Evolutionary conservation across 345 rosid species (phyloP).

Genomic region (Salix udensis): DNA sequence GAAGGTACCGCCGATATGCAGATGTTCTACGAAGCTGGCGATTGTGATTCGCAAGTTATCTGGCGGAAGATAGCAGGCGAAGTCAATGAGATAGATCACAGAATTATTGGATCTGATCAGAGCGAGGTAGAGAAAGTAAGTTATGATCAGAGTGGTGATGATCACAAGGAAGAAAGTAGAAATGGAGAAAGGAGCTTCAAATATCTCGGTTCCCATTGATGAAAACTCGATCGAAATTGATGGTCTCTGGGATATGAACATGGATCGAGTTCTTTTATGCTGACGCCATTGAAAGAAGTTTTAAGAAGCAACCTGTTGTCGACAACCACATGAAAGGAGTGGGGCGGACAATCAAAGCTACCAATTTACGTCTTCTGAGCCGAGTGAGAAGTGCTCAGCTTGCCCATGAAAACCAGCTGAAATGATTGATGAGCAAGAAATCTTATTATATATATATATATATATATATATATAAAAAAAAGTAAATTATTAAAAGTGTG

Average conservation of each 20-base stretch:
- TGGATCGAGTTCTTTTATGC: background rate
- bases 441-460: too few relatives aligned
- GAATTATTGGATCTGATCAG: conserved; percentile 18
- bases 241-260: background rate
- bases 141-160: conserved; percentile 2
- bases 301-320: background rate
- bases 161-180: conserved; percentile 16
- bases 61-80: conserved; percentile 47
- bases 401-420: too few relatives aligned
- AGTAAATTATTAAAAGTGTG: too few relatives aligned
- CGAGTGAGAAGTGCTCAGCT: too few relatives aligned
- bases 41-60: conserved; percentile 36
- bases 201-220: background rate
- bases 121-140: conserved; percentile 20
- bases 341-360: background rate
- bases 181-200: conserved; percentile 9
- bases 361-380: too few relatives aligned
- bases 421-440: too few relatives aligned
- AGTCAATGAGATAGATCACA: conserved; percentile 52
- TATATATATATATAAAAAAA: too few relatives aligned
- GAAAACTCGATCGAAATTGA: background rate
- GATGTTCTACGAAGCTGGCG: conserved; percentile 41
- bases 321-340: background rate
- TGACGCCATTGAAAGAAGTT: background rate
- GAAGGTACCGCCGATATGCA: conserved; percentile 13